These are phyloP conservation scores for Anastatica hierochuntica DNA, from an alignment of 345 rosid genomes.

Conservation along the genomic window DNA sequence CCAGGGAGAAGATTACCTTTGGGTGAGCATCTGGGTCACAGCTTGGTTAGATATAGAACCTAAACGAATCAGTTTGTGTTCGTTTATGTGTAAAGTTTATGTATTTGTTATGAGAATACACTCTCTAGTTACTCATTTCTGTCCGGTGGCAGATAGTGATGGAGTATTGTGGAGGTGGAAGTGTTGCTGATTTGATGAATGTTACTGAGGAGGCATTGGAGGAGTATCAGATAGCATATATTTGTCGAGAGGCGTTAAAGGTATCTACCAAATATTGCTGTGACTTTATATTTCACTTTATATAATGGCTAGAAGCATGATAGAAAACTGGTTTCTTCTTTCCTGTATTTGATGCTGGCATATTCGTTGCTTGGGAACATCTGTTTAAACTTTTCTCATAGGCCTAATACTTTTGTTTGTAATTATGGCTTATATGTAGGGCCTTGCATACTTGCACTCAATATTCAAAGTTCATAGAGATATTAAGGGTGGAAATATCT, in stretches of 20 bases:
- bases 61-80: neutral
- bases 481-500: constrained; percentile 95
- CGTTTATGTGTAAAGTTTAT: neutral
- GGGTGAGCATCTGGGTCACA: constrained; percentile 44
- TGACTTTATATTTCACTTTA: constrained; percentile 1
- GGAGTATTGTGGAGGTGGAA: constrained; percentile 99
- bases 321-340: constrained; percentile 9
- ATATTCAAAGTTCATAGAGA: constrained; percentile 98
- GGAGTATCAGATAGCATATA: constrained; percentile 93
- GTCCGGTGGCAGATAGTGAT: constrained; percentile 83
- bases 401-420: constrained; percentile 3
- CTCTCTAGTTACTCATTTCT: constrained; percentile 20
- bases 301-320: constrained; percentile 13
- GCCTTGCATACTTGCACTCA: constrained; percentile 93
- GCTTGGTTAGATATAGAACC: constrained; percentile 1
- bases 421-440: constrained; percentile 46
- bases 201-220: constrained; percentile 81
- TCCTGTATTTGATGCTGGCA: constrained; percentile 3
- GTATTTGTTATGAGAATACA: neutral
- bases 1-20: constrained; percentile 97
- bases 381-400: constrained; percentile 7
- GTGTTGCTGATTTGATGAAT: constrained; percentile 93
- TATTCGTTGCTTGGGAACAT: constrained; percentile 6
- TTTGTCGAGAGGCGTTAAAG: constrained; percentile 91
- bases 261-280: constrained; percentile 27